Base-by-base conservation (phyloP, 75 land plant genomes). In the Cupressus sempervirens region DNA sequence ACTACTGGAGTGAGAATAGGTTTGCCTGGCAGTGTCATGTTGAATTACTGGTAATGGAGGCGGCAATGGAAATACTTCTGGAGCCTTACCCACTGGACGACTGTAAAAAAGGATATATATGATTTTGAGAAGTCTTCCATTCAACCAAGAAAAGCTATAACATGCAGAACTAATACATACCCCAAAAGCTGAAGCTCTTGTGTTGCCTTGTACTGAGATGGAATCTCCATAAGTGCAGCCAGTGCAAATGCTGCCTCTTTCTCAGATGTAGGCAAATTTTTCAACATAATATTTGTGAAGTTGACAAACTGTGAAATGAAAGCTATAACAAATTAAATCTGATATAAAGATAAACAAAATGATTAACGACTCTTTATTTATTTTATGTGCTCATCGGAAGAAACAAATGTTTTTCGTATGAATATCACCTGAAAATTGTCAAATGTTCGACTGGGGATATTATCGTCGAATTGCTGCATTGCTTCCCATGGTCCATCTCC, bases 401-500 rank as follows among this genome's bases (percentile, higher is more conserved):
- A 79, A 29, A 9, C 32, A 40, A 79, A 13, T 26, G 45, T 45
- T 38, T 36, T 76, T 40, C n/a, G n/a, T 84, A 43, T 30, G 38
- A 83, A 23, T 36, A 74, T 77, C 87, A 95, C 95, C 96, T 94
- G 96, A 75, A 96, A 93, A 83, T 94, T 96, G 75, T 96, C 98
- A 90, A 96, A 96, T 74, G 83, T 74, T 32, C 98, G 89, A 1
- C 86, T 88, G 7, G 93, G 96, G 62, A 96, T 90, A 84, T 89
- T 91, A 84, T 96, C 98, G 85, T 96, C 98, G 86, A 96, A 96
- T 83, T 91, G 84, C 45, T 91, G 81, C 98, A 96, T 94, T 75
- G 87, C 91, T 88, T 94, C 96, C 98, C 98, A 96, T 43, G 98
- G 98, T 29, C 98, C 98, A 91, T 96, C 98, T 26, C 98, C 98